Base-by-base conservation (phyloP, 1,284 basidiomycete species). In the Trichosporon coremiiforme region DNA sequence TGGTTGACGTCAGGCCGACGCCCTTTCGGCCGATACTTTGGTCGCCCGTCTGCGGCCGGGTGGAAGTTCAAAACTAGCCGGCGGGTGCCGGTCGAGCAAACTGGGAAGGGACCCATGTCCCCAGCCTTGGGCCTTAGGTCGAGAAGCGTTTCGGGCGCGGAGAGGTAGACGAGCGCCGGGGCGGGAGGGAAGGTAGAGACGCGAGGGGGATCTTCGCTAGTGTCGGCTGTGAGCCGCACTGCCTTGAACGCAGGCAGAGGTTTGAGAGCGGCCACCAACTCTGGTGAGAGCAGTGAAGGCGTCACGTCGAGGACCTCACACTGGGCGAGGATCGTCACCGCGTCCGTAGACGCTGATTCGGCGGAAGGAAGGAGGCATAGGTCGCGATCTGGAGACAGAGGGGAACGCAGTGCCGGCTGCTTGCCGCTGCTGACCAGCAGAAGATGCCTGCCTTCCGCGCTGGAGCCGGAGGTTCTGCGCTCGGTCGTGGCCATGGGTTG, bases 151-250 rank as follows among this genome's bases (percentile, higher is more conserved):
- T 53, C 47, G 47, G 47, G 47, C 2, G 47, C 15, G 6, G 47
- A 15, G 47, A 53, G 47, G 47, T 53, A 53, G 47, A 53, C 47
- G 47, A 53, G 47, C 20, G 47, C 22, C 20, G n/a, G 47, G 47
- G 20, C n/a, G 4, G 47, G 10, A 8, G 47, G 47, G 20, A 53
- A 53, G 9, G 47, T 9, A 1, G 47, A 1, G n/a, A 53, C 20
- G 47, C 47, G 47, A 8, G 17, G 15, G 1, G 9, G 47, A 7
- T 22, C 47, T 7, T 53, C 47, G 47, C 47, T 22, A 53, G n/a
- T 20, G 2, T 22, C 20, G 47, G 20, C 4, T 4, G 8, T 53
- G 47, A 53, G 20, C 20, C 47, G 47, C 1, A 22, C 15, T 9
- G 47, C 20, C 20, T 20, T 53, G n/a, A 53, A 20, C 6, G n/a